A percentile compares a stretch with the other conserved stretches of the same genome.
phyloP scores from a whole-genome alignment of 768 basidiomycete species.

The Dacryopinax primogenitus region DNA sequence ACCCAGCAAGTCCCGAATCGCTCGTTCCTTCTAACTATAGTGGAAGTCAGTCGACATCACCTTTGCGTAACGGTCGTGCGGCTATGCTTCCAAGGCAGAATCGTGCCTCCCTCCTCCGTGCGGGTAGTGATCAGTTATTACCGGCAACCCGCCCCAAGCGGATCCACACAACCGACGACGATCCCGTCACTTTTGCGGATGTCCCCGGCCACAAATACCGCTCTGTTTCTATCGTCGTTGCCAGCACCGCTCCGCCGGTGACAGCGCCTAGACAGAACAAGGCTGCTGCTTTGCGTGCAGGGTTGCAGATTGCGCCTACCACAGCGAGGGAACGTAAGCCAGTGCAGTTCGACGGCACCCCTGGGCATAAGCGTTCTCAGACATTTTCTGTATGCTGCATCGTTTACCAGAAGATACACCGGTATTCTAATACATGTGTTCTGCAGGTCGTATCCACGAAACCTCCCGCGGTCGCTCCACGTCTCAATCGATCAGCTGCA shows the following conservation, averaged over 20 bases:
- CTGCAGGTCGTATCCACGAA: not conserved
- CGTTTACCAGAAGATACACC: not conserved
- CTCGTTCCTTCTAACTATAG: conserved; percentile 8
- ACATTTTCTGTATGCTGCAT: conserved; percentile 21
- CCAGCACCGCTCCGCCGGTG: conserved; percentile 57
- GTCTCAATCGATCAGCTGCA: conserved; percentile 15
- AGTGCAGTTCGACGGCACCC: conserved; percentile 50
- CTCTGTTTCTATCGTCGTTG: conserved; percentile 40
- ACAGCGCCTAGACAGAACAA: conserved; percentile 67
- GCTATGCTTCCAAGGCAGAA: conserved; percentile 12
- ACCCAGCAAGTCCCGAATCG: conserved; percentile 12
- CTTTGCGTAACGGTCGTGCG: conserved; percentile 8
- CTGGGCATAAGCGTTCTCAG: conserved; percentile 63
- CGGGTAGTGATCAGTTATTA: conserved; percentile 7
- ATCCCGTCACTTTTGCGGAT: conserved; percentile 16
- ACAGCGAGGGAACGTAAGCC: conserved; percentile 36
- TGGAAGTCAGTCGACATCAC: not conserved
- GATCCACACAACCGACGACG: conserved; percentile 1
- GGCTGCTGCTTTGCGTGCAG: conserved; percentile 60
- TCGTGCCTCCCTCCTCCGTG: conserved; percentile 13
- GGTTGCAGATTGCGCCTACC: conserved; percentile 30
- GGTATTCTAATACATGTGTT: not conserved
- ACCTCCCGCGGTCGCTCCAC: not conserved
- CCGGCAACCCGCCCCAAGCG: not conserved
- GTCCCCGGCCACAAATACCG: conserved; percentile 20